Percentiles rank a stretch among this genome's conserved stretches.
Conservation (phyloP, 495 filamentous ascomycete species). For the Talaromyces trachyspermus region DNA sequence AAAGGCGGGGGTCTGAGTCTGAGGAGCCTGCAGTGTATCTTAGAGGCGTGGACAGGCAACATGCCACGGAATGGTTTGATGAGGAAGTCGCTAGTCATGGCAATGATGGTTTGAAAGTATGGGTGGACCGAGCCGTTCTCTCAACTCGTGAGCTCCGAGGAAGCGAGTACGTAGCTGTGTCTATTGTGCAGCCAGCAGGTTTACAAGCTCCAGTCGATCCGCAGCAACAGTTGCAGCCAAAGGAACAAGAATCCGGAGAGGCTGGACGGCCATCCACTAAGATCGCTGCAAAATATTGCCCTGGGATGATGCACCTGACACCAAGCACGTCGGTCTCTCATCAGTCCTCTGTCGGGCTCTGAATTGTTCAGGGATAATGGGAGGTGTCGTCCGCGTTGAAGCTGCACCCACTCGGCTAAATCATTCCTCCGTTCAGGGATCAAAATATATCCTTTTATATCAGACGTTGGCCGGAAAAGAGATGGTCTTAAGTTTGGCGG, state of each 20-base stretch:
- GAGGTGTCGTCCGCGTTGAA: slow-evolving; percentile 81
- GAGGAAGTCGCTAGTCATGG: slow-evolving; percentile 36
- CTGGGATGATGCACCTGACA: slow-evolving; percentile 86
- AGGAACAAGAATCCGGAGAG: slow-evolving; percentile 46
- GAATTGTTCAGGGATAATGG: slow-evolving; percentile 63
- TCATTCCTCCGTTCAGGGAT: slow-evolving; percentile 48
- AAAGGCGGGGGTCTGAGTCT: slow-evolving; percentile 48
- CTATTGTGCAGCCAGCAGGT: slow-evolving; percentile 71
- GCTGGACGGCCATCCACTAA: slow-evolving; percentile 56
- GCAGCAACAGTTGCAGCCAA: slow-evolving; percentile 58
- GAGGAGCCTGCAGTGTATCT: slow-evolving; percentile 63
- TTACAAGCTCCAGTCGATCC: slow-evolving; percentile 69
- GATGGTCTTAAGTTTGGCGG: slow-evolving; percentile 81
- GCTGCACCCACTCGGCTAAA: slow-evolving; percentile 55
- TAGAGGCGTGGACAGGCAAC: slow-evolving; percentile 61
- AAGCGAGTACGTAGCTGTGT: slow-evolving; percentile 64
- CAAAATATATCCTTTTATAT: slow-evolving; percentile 72
- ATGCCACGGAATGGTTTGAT: slow-evolving; percentile 69
- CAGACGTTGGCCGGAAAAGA: slow-evolving; percentile 41
- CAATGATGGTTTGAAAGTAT: slow-evolving; percentile 65
- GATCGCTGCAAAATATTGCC: slow-evolving; percentile 65
- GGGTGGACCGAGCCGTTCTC: slow-evolving; percentile 74
- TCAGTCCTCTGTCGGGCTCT: slow-evolving; percentile 64
- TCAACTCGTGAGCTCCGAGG: slow-evolving; percentile 61
- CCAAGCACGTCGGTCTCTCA: slow-evolving; percentile 69